Percentiles rank a stretch among this genome's conserved stretches.
Conservation (phyloP, 495 filamentous ascomycete genomes). For the Hypoxylon fragiforme region DNA sequence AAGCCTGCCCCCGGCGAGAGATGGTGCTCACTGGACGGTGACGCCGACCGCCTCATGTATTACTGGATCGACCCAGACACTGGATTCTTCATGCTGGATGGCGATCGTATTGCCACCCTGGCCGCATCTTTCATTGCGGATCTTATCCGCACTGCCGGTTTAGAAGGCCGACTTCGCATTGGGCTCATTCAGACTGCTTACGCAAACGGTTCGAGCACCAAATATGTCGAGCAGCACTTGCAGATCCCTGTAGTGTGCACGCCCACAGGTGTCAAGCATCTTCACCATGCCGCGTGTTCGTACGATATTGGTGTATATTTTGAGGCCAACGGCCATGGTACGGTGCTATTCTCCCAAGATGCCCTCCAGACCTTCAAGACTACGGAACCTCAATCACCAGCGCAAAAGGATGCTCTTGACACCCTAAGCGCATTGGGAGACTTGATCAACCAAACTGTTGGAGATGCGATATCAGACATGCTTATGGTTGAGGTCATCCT, state of each 20-base stretch:
- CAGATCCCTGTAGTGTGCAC: slow-evolving; percentile 92
- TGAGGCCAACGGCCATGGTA: slow-evolving; percentile 97
- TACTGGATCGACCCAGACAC: slow-evolving; percentile 85
- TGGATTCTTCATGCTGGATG: slow-evolving; percentile 87
- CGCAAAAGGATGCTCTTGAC: slow-evolving; percentile 81
- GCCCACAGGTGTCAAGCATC: slow-evolving; percentile 92
- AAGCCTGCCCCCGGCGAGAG: slow-evolving; percentile 74
- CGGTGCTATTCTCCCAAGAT: slow-evolving; percentile 86
- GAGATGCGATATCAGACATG: slow-evolving; percentile 93
- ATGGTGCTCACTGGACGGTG: slow-evolving; percentile 91
- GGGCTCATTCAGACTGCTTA: slow-evolving; percentile 97
- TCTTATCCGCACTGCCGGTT: slow-evolving; percentile 75
- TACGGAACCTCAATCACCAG: slow-evolving; percentile 84
- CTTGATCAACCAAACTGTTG: slow-evolving; percentile 96
- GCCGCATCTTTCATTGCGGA: slow-evolving; percentile 93
- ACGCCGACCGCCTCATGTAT: slow-evolving; percentile 94
- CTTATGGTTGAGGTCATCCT: slow-evolving; percentile 95
- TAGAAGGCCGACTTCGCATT: slow-evolving; percentile 78
- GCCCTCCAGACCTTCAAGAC: slow-evolving; percentile 75
- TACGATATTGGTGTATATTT: slow-evolving; percentile 98
- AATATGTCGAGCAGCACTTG: slow-evolving; percentile 84
- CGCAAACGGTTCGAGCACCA: slow-evolving; percentile 93
- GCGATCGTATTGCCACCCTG: slow-evolving; percentile 94
- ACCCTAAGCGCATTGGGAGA: slow-evolving; percentile 79
- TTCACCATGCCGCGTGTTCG: slow-evolving; percentile 89